Conservation (phyloP, 2,329 filamentous ascomycete genomes). For the Emergomyces africanus region DNA sequence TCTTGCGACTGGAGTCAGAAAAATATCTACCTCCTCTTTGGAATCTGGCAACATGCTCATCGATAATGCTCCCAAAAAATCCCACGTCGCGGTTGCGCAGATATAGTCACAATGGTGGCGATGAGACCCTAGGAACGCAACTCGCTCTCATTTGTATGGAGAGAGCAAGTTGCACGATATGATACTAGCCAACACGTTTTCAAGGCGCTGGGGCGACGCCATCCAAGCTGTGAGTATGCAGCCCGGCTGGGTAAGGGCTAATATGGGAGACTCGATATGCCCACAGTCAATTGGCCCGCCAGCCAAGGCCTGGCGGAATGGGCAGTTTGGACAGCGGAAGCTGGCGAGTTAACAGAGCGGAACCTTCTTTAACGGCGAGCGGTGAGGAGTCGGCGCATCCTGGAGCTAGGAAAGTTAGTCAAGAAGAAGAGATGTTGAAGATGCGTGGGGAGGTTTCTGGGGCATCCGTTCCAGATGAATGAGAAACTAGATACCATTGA, state of each 20-base stretch:
- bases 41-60: neutral
- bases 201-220: constrained; percentile 32
- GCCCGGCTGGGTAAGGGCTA: constrained; percentile 44
- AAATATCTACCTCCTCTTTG: neutral
- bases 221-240: constrained; percentile 38
- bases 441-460: constrained; percentile 17
- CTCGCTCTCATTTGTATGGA: constrained; percentile 34
- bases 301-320: constrained; percentile 38
- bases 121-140: constrained; percentile 25
- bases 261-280: constrained; percentile 40
- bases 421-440: constrained; percentile 18
- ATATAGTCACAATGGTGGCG: constrained; percentile 38
- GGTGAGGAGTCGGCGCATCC: constrained; percentile 15
- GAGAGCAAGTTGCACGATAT: constrained; percentile 46
- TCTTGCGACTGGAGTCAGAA: neutral
- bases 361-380: constrained; percentile 12
- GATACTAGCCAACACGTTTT: constrained; percentile 43
- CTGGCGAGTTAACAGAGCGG: constrained; percentile 13
- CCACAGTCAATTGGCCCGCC: constrained; percentile 36
- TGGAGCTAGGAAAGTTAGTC: constrained; percentile 16
- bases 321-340: constrained; percentile 19
- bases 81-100: constrained; percentile 38
- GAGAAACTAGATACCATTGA: neutral
- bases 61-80: constrained; percentile 20
- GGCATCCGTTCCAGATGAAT: constrained; percentile 7